Evolutionary conservation across 768 basidiomycete genomes (phyloP).

Genomic region (Daedalea quercina): DNA sequence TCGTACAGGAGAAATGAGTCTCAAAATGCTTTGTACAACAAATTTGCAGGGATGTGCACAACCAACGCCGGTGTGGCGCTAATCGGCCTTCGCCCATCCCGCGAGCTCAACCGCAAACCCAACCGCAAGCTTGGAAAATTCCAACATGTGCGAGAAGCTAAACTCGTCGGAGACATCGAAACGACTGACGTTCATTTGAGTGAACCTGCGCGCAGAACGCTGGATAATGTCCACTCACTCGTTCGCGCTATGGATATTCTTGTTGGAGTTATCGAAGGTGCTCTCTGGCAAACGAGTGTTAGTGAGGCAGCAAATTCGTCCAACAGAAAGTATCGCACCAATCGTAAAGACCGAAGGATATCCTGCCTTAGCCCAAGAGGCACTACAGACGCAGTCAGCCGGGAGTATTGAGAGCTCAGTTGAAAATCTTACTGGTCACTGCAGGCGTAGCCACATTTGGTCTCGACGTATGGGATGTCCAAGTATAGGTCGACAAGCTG

Average conservation of each 20-base stretch:
- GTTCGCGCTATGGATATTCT: conserved; percentile 71
- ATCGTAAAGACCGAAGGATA: conserved; percentile 83
- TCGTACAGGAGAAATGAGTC: background rate
- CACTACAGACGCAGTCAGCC: conserved; percentile 34
- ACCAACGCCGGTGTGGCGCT: background rate
- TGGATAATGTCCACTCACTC: conserved; percentile 50
- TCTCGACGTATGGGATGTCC: conserved; percentile 80
- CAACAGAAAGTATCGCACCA: conserved; percentile 35
- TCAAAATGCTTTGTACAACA: background rate
- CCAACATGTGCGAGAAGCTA: conserved; percentile 83
- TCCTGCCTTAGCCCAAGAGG: conserved; percentile 82
- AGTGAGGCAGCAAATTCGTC: background rate
- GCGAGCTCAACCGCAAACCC: conserved; percentile 47
- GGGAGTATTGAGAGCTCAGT: conserved; percentile 18
- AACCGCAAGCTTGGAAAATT: conserved; percentile 49
- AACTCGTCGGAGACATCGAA: conserved; percentile 86
- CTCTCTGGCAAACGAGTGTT: conserved; percentile 37
- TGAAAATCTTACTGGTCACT: conserved; percentile 68
- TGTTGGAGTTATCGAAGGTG: conserved; percentile 70
- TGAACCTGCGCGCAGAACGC: conserved; percentile 8
- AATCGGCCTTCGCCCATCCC: conserved; percentile 30
- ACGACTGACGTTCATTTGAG: conserved; percentile 41
- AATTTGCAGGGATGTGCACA: background rate
- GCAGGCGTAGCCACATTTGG: conserved; percentile 91
- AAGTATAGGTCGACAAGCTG: conserved; percentile 72